Evolutionary conservation across 331 rosid species (phyloP), one percentile per base, ranked within the genome.

Genomic region (Quercus tomentella): DNA sequence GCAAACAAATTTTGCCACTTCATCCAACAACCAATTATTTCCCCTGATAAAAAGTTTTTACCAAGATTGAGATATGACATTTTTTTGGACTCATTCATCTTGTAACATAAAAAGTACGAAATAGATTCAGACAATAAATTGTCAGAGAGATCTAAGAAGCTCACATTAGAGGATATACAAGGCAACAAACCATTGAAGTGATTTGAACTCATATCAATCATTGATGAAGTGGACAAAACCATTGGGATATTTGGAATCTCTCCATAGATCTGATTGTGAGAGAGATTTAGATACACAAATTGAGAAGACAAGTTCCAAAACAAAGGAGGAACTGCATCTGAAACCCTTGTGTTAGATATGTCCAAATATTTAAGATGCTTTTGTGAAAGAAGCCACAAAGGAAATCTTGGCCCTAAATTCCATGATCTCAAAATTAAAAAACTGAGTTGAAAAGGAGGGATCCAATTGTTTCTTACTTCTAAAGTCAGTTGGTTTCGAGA

Each of bases 1-100:
- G 18, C 56, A 6, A 3, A 2, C 30, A 74, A 20, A 5, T 20
- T 73, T 65, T 17, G 2, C 28, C 21, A 22, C 16, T n/a, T 43
- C 56, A 7, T 62, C 86, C 81, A 82, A 70, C 87, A 84, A 21
- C 73, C 18, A 1, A 55, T 77, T 33, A 84, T 58, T 37, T 81
- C n/a, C 1, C 82, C 78, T 12, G 7, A 26, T 52, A 80, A 68
- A 0, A 25, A 14, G 35, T 84, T 84, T 4, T 7, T 25, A 8
- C 82, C 76, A 33, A 84, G 70, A 31, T 76, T 84, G 76, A 84
- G 73, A 14, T 4, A 5, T 0, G 0, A 0, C 4, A 62, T 9
- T 9, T 0, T 0, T 62, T 7, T 26, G 18, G 28, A 1, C 2
- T 14, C 28, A 15, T 25, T 7, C 15, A 10, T 62, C 7, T 26